Evolutionary conservation across 805 yeast species (phyloP).

Genomic region (Millerago galiae): DNA sequence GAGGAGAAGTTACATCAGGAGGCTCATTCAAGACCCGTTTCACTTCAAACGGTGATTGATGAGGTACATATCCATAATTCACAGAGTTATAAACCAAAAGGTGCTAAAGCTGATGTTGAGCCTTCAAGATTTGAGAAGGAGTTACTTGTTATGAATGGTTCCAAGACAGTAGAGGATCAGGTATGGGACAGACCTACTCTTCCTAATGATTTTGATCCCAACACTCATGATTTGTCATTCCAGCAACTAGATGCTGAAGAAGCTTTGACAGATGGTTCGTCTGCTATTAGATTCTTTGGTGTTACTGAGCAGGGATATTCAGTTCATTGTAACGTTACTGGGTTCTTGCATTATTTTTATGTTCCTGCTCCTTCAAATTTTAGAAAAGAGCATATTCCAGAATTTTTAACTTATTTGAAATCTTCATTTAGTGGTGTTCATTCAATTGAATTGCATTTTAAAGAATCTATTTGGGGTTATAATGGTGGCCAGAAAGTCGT

Average conservation of each 20-base stretch:
- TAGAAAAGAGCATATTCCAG: slow-evolving; percentile 43
- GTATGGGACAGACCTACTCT: slow-evolving; percentile 54
- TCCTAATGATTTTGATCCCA: slow-evolving; percentile 43
- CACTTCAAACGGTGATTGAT: slow-evolving; percentile 12
- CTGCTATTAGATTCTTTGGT: slow-evolving; percentile 83
- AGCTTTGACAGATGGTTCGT: slow-evolving; percentile 46
- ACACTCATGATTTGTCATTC: slow-evolving; percentile 51
- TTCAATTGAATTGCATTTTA: slow-evolving; percentile 56
- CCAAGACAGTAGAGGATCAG: slow-evolving; percentile 24
- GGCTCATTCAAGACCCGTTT: slow-evolving; percentile 24
- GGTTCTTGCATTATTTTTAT: slow-evolving; percentile 84
- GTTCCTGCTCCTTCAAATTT: slow-evolving; percentile 87
- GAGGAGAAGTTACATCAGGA: slow-evolving; percentile 18
- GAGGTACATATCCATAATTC: slow-evolving; percentile 20
- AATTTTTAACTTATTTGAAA: slow-evolving; percentile 41
- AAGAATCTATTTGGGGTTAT: slow-evolving; percentile 93
- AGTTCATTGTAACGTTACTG: slow-evolving; percentile 82
- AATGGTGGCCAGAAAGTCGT: slow-evolving; percentile 73
- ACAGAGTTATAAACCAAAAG: slow-evolving; percentile 25
- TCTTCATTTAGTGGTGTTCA: slow-evolving; percentile 49
- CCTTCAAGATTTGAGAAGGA: slow-evolving; percentile 50
- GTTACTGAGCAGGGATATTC: slow-evolving; percentile 85
- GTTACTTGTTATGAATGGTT: slow-evolving; percentile 35
- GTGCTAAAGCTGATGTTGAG: slow-evolving; percentile 25
- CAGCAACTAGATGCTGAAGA: slow-evolving; percentile 97